Percentiles rank a stretch among this genome's conserved stretches.
Conservation (phyloP, 306 rosid species). For the Malus sylvestris region DNA sequence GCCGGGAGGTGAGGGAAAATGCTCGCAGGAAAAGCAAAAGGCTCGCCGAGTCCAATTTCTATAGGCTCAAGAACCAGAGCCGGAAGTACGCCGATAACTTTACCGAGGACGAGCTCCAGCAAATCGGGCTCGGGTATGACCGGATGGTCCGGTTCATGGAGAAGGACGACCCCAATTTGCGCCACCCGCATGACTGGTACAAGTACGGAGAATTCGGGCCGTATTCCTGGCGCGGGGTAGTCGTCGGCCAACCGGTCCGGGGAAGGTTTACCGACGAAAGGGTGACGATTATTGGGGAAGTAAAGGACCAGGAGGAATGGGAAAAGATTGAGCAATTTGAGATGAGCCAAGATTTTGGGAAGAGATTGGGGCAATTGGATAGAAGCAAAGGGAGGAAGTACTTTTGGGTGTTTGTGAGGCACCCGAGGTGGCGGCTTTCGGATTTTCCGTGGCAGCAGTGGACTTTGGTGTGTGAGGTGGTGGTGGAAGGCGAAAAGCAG, state of each 20-base stretch:
- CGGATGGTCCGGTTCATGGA: slow-evolving; percentile 83
- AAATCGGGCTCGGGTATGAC: slow-evolving; percentile 80
- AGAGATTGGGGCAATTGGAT: slow-evolving; percentile 54
- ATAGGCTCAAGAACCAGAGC: slow-evolving; percentile 56
- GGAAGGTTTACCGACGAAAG: slow-evolving; percentile 68
- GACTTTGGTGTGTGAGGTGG: slow-evolving; percentile 75
- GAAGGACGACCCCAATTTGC: slow-evolving; percentile 79
- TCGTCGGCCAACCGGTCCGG: slow-evolving; percentile 68
- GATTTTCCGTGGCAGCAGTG: slow-evolving; percentile 88
- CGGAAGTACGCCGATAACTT: slow-evolving; percentile 61
- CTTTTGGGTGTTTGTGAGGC: slow-evolving; percentile 82
- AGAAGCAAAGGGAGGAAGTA: slow-evolving; percentile 45
- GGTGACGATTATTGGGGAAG: slow-evolving; percentile 68
- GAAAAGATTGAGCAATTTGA: slow-evolving; percentile 79
- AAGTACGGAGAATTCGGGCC: slow-evolving; percentile 89
- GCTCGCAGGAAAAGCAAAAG: slow-evolving; percentile 54
- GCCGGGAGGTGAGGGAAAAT: slow-evolving; percentile 41
- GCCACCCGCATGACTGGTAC: slow-evolving; percentile 86
- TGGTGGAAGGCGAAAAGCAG: slow-evolving; percentile 69
- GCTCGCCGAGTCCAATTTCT: slow-evolving; percentile 57
- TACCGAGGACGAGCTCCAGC: slow-evolving; percentile 72
- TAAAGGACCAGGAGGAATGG: slow-evolving; percentile 82
- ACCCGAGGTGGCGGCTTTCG: slow-evolving; percentile 66
- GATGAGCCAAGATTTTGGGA: slow-evolving; percentile 62
- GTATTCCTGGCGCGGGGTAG: slow-evolving; percentile 84